A percentile compares a stretch with the other conserved stretches of the same genome.
Conservation (phyloP, 106 monocot species). For the Dioscorea dumetorum region DNA sequence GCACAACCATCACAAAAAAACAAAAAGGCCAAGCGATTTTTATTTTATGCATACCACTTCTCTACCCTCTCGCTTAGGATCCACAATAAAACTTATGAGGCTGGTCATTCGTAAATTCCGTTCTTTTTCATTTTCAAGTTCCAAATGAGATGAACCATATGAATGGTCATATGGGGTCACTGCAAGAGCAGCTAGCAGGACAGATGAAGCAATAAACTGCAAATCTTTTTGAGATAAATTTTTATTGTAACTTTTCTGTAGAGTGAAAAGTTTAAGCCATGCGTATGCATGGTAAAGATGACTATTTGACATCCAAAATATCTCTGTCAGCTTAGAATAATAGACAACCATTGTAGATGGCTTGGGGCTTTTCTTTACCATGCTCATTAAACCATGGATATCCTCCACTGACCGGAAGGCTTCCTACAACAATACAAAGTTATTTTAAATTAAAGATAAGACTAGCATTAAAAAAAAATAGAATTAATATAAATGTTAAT, state of each 20-base stretch:
- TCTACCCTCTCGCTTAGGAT: conserved; percentile 66
- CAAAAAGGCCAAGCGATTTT: too few relatives aligned
- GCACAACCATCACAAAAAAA: too few relatives aligned
- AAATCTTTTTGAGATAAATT: conserved; percentile 91
- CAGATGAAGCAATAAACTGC: conserved; percentile 91
- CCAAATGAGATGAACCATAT: conserved; percentile 84
- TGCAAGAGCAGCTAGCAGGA: conserved; percentile 81
- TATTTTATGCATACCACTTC: conserved; percentile 55
- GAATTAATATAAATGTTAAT: neutral
- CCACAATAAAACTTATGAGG: conserved; percentile 71
- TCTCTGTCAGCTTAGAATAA: conserved; percentile 87
- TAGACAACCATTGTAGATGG: conserved; percentile 89
- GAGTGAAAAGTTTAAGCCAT: conserved; percentile 80
- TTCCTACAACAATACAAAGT: conserved; percentile 45
- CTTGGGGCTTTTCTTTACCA: conserved; percentile 93
- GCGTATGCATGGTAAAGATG: conserved; percentile 96
- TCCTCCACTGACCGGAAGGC: conserved; percentile 98
- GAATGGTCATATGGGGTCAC: conserved; percentile 70
- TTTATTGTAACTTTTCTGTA: conserved; percentile 96
- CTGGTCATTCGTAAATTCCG: conserved; percentile 75
- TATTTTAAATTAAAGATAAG: neutral
- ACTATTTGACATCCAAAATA: conserved; percentile 84
- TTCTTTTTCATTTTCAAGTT: conserved; percentile 91
- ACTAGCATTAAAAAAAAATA: neutral
- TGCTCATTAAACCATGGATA: conserved; percentile 87